Conservation (phyloP, 805 yeast species). For the Metschnikowia drakensbergensis region DNA sequence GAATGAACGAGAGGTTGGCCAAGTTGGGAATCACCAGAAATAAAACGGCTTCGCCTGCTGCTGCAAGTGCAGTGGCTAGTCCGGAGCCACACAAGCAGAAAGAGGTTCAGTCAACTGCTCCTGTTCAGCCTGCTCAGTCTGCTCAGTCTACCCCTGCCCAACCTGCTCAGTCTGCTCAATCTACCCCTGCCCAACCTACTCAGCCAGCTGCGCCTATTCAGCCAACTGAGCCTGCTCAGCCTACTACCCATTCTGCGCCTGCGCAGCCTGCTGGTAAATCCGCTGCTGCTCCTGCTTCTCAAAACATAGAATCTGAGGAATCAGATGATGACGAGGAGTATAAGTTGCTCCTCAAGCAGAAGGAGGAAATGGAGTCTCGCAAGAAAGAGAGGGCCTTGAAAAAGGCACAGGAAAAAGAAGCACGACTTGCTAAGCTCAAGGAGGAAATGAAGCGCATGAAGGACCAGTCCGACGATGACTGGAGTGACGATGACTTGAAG, state of each 20-base stretch:
- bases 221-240: too few species aligned
- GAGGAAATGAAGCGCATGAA: conserved; percentile 49
- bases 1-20: conserved; percentile 83
- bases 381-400: conserved; percentile 43
- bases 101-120: not conserved
- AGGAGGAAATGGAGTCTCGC: conserved; percentile 42
- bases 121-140: not conserved
- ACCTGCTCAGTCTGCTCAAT: not conserved
- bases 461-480: conserved; percentile 20
- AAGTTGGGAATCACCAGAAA: conserved; percentile 64
- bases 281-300: not conserved
- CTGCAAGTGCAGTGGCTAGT: not conserved
- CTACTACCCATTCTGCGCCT: too few species aligned
- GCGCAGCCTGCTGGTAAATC: too few species aligned
- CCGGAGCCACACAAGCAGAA: conserved; percentile 2
- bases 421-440: conserved; percentile 52
- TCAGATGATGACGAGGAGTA: conserved; percentile 42
- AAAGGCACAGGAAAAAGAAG: conserved; percentile 58
- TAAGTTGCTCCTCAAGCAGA: conserved; percentile 44
- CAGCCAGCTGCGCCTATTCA: not conserved
- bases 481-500: conserved; percentile 32
- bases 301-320: conserved; percentile 22
- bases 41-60: conserved; percentile 11
- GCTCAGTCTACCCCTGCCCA: not conserved
- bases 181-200: not conserved